Percentiles rank a stretch among this genome's conserved stretches.
Conservation (phyloP, 1,284 basidiomycete genomes). For the Boletus mariae region DNA sequence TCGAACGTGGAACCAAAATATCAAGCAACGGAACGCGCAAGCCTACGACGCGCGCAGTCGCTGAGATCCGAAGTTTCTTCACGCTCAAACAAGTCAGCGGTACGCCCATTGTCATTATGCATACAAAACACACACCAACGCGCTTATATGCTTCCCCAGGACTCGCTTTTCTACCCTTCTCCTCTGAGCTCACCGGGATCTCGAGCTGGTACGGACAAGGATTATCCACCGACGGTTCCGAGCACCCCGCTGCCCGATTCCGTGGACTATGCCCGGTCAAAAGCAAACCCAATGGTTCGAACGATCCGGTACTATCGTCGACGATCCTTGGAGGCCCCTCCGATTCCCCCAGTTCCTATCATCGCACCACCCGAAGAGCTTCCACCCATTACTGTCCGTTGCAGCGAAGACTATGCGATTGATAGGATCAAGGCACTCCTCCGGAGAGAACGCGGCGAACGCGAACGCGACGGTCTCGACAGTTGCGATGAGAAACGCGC, state of each 20-base stretch:
- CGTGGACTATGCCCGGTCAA: constrained; percentile 23
- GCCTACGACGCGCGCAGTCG: constrained; percentile 29
- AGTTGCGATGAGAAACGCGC: constrained; percentile 14
- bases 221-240: constrained; percentile 21
- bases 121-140: not conserved
- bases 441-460: constrained; percentile 38
- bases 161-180: constrained; percentile 8
- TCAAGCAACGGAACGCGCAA: constrained; percentile 24
- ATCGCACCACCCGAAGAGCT: constrained; percentile 47
- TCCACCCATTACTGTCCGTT: constrained; percentile 32
- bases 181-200: constrained; percentile 1
- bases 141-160: constrained; percentile 14
- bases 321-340: constrained; percentile 2
- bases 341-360: constrained; percentile 41
- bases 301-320: constrained; percentile 14
- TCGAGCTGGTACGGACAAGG: not conserved
- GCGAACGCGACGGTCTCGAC: constrained; percentile 34
- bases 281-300: constrained; percentile 23
- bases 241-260: constrained; percentile 28
- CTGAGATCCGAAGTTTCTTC: constrained; percentile 22
- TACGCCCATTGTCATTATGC: not conserved
- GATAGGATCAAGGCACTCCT: constrained; percentile 40
- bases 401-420: constrained; percentile 41
- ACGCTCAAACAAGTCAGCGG: constrained; percentile 9
- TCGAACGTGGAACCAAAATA: constrained; percentile 11